Evolutionary conservation across 345 rosid genomes (phyloP), one percentile per base, ranked within the genome.

Genomic region (Carallia pectinifolia): DNA sequence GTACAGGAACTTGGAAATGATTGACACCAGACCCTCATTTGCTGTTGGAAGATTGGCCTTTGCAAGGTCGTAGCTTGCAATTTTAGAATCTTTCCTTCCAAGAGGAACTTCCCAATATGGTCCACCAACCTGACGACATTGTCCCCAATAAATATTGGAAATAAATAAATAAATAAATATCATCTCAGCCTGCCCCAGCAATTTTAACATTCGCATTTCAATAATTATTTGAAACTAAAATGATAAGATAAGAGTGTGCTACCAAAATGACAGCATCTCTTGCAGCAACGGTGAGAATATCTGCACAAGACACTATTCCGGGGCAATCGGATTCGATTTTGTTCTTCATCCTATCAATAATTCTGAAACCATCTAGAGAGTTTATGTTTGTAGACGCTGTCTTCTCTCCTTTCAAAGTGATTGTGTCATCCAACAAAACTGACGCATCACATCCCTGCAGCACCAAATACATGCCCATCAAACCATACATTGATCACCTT

Each of bases 41-140:
- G 95, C 87, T 48, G 80, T 63, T 19, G 98, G 98, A 54, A 94
- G 72, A 76, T 82, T 86, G 5, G 81, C 6, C 16, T 6, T 50
- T 2, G 87, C 90, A 0, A 88, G 84, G 44, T 73, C 92, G 7
- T 61, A 74, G 73, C 85, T 78, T 36, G 97, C 95, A 16, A 89
- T 86, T 64, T 65, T 94, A 6, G 98, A 90, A 81, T 94, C 98
- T 70, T 88, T 94, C 81, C 98, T 90, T 74, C 98, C 97, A 38
- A 91, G 76, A 3, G 91, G 96, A 77, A 94, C 96, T 67, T 91
- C 92, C 98, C 98, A 94, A 58, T 88, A 86, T 29, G 98, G 96
- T 61, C 97, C 98, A 36, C 97, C 97, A 60, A 93, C 97, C 97
- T 91, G 79, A 18, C 8, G 66, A 33, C 48, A 67, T 53, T 37